A percentile compares a stretch with the other conserved stretches of the same genome.
phyloP scores from a whole-genome alignment of 305 asterid genomes.

The Fraxinus dipetala region DNA sequence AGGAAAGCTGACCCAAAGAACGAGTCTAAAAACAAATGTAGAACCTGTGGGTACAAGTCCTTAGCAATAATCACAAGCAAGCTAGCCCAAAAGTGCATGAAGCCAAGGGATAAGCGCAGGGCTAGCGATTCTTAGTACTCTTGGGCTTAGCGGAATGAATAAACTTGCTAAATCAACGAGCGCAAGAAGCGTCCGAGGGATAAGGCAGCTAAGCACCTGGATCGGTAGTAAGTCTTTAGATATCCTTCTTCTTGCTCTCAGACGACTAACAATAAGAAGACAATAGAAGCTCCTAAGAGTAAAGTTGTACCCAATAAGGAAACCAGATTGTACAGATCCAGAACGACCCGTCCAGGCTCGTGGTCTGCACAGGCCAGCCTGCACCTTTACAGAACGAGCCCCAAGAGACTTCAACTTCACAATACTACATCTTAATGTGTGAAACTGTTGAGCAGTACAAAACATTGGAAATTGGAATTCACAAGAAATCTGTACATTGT shows the following conservation, averaged over 20 bases:
- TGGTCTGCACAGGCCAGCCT: not conserved
- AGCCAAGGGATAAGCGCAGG: not conserved
- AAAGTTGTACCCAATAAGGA: not conserved
- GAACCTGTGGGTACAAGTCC: not conserved
- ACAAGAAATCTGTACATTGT: not conserved
- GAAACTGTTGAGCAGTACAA: not conserved
- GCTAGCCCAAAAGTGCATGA: not conserved
- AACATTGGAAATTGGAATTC: not conserved
- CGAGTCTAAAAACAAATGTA: not conserved
- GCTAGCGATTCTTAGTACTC: not conserved
- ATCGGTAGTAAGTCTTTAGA: not conserved
- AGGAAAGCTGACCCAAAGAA: not conserved
- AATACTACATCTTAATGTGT: not conserved
- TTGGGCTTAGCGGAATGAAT: not conserved
- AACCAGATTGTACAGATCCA: not conserved
- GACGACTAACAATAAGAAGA: not conserved
- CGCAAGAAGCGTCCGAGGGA: not conserved
- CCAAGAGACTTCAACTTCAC: not conserved
- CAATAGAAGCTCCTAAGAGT: not conserved
- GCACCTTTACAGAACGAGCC: not conserved
- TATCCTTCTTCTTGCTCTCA: not conserved
- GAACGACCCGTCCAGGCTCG: not conserved
- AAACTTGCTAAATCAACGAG: not conserved
- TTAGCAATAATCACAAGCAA: not conserved
- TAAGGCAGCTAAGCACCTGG: not conserved